Conservation (phyloP, 257 asterid species). For the Ocimum tenuiflorum region DNA sequence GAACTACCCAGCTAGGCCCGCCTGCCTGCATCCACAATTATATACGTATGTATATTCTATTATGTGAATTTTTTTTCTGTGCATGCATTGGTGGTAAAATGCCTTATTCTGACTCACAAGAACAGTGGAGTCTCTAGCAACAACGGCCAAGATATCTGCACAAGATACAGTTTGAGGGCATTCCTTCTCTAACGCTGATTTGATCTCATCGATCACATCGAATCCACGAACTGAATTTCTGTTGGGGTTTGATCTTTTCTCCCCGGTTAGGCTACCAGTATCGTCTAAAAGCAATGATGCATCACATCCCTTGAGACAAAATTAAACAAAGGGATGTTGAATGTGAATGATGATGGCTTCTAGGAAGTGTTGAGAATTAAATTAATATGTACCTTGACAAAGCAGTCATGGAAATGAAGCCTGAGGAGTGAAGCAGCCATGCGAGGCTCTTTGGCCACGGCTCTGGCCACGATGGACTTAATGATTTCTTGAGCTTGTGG, state of each 20-base stretch:
- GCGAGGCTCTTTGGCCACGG: conserved; percentile 71
- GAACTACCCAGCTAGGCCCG: conserved; percentile 87
- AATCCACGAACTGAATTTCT: conserved; percentile 77
- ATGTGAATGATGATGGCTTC: background rate
- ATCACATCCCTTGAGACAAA: conserved; percentile 67
- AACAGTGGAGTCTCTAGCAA: conserved; percentile 81
- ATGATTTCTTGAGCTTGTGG: conserved; percentile 62
- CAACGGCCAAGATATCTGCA: conserved; percentile 75
- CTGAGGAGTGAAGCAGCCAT: conserved; percentile 91
- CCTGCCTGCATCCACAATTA: conserved; percentile 27
- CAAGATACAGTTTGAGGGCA: conserved; percentile 89
- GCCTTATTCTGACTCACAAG: conserved; percentile 31
- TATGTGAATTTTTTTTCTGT: too few relatives aligned
- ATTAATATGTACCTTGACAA: conserved; percentile 51
- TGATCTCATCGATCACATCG: conserved; percentile 77
- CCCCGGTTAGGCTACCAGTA: conserved; percentile 42
- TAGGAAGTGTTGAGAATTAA: background rate
- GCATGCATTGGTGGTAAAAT: background rate
- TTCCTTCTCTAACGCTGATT: conserved; percentile 62
- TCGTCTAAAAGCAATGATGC: conserved; percentile 80
- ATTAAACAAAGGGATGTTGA: background rate
- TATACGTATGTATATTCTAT: too few relatives aligned
- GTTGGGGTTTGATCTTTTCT: conserved; percentile 69
- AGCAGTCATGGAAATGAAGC: conserved; percentile 94
- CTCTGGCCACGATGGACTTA: conserved; percentile 63